Conservation (phyloP, 495 filamentous ascomycete species). For the Podospora conica region DNA sequence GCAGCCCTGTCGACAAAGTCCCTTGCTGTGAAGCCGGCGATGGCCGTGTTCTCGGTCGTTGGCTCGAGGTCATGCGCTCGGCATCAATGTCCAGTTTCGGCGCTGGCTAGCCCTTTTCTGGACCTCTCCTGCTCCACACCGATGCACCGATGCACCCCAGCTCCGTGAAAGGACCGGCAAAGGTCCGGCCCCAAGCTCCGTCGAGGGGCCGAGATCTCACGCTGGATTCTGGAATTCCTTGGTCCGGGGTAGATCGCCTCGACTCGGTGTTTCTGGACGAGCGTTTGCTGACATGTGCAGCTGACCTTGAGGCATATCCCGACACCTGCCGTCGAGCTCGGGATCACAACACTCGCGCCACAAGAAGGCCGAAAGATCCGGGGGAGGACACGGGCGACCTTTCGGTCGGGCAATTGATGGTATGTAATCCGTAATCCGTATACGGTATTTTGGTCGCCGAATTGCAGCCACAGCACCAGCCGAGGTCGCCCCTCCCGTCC, state of each 20-base stretch:
- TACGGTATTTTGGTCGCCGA: background rate
- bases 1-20: background rate
- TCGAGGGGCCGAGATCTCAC: background rate
- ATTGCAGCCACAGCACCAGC: background rate
- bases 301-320: background rate
- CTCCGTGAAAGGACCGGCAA: constrained; percentile 5
- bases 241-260: background rate
- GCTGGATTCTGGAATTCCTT: background rate
- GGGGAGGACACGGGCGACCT: background rate
- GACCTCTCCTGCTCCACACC: background rate
- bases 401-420: background rate
- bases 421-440: too few species aligned
- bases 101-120: background rate
- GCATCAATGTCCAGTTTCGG: constrained; percentile 2
- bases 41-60: background rate
- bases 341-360: background rate
- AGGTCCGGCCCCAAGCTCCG: constrained; percentile 1
- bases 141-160: background rate
- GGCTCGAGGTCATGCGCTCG: constrained; percentile 3
- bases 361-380: too few species aligned
- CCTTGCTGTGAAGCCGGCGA: background rate
- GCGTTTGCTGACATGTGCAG: background rate
- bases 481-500: background rate
- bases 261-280: background rate
- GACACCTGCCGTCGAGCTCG: background rate